Evolutionary conservation across 805 yeast genomes (phyloP).

Genomic region (Dipodascus albidus): DNA sequence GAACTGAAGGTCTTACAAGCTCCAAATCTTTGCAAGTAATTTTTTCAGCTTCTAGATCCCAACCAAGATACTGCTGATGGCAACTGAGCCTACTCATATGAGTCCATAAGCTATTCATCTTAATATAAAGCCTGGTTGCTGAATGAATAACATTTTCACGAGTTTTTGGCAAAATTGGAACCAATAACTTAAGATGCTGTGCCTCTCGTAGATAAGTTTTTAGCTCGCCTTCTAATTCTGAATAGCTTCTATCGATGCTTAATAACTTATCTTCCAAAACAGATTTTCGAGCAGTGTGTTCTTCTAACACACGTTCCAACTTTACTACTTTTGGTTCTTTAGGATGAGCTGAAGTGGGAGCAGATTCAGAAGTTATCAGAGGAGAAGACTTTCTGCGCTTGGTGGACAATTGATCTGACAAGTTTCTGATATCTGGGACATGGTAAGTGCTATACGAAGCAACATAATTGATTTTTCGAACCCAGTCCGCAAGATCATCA

Average conservation of each 20-base stretch:
- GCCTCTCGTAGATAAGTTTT: constrained; percentile 27
- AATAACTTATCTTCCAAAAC: constrained; percentile 23
- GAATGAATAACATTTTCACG: constrained; percentile 36
- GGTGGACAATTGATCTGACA: neutral
- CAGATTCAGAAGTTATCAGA: neutral
- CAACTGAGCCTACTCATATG: constrained; percentile 37
- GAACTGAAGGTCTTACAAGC: neutral
- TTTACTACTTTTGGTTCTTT: constrained; percentile 5
- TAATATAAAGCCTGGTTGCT: constrained; percentile 37
- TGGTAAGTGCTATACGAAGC: constrained; percentile 36
- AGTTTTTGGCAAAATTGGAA: constrained; percentile 46
- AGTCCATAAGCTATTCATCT: constrained; percentile 46
- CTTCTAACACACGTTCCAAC: neutral
- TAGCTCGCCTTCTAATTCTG: constrained; percentile 24
- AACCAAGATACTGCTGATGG: constrained; percentile 28
- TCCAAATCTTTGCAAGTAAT: constrained; percentile 8
- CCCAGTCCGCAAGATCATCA: constrained; percentile 50
- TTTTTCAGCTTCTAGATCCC: constrained; percentile 18
- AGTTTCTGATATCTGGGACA: constrained; percentile 9
- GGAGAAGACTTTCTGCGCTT: neutral
- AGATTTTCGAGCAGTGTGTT: constrained; percentile 18
- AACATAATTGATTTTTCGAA: constrained; percentile 40
- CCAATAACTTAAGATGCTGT: constrained; percentile 32
- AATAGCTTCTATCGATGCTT: constrained; percentile 27
- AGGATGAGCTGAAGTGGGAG: constrained; percentile 4